phyloP scores from a whole-genome alignment of 345 rosid genomes.

The Salix udensis region DNA sequence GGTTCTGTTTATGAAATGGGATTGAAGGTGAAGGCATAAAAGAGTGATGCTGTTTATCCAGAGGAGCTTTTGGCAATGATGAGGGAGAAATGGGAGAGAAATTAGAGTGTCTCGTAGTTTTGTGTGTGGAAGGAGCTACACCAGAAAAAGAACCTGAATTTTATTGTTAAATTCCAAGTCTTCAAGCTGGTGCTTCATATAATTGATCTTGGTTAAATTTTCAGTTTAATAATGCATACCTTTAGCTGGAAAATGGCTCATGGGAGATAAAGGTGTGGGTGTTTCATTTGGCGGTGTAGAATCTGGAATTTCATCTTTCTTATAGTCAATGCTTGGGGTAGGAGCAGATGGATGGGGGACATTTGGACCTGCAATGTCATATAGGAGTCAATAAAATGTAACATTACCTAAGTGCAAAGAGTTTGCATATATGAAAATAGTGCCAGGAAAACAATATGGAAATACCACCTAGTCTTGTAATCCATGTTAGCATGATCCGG shows the following conservation, averaged over 20 bases:
- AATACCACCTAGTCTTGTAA: not conserved
- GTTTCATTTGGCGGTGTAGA: slow-evolving; percentile 47
- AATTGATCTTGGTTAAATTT: not conserved
- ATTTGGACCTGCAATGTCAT: slow-evolving; percentile 39
- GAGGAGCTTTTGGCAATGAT: slow-evolving; percentile 28
- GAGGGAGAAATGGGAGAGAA: slow-evolving; percentile 32
- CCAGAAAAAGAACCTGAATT: slow-evolving; percentile 32
- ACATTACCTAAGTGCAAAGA: not conserved
- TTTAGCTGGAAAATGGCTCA: slow-evolving; percentile 33
- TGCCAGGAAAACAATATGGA: not conserved
- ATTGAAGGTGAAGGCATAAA: slow-evolving; percentile 44
- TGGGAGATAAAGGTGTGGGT: slow-evolving; percentile 40
- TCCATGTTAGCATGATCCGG: not conserved
- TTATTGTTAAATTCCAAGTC: not conserved
- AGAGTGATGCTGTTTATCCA: slow-evolving; percentile 16
- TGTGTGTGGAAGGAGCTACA: slow-evolving; percentile 34
- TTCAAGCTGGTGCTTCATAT: not conserved
- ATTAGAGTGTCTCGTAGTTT: slow-evolving; percentile 12
- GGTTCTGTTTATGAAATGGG: slow-evolving; percentile 38
- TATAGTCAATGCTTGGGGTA: slow-evolving; percentile 33
- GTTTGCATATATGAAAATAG: not conserved
- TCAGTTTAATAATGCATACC: slow-evolving; percentile 30
- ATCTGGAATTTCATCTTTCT: slow-evolving; percentile 45
- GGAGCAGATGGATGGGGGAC: slow-evolving; percentile 45
- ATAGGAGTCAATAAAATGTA: slow-evolving; percentile 7